phyloP scores from a whole-genome alignment of 2,329 filamentous ascomycete species.

The Coniochaeta sp. region DNA sequence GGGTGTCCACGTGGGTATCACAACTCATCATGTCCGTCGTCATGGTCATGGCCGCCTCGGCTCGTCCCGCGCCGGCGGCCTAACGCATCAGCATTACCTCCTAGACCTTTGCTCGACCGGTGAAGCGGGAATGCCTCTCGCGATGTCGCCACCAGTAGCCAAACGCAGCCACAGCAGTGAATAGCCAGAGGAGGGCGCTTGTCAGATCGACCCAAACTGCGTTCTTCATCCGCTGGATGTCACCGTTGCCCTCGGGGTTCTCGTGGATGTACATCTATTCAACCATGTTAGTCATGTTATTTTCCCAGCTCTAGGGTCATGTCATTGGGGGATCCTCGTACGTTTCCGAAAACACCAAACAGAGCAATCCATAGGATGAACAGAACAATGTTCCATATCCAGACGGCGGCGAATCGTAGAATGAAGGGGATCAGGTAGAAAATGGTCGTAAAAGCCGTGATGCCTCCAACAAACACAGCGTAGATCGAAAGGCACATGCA shows the following conservation, averaged over 20 bases:
- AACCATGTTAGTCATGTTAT: background rate
- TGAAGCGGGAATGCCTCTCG: conserved; percentile 46
- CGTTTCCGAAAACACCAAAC: conserved; percentile 76
- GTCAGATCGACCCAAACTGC: conserved; percentile 78
- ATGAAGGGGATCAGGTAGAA: conserved; percentile 61
- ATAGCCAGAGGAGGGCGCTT: conserved; percentile 70
- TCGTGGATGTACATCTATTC: conserved; percentile 64
- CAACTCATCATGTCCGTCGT: background rate
- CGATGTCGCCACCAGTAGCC: conserved; percentile 54
- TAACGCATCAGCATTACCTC: background rate
- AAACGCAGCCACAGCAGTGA: conserved; percentile 48
- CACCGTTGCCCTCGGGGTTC: conserved; percentile 54
- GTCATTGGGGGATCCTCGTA: conserved; percentile 16
- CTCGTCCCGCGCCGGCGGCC: background rate
- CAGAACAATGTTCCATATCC: conserved; percentile 64
- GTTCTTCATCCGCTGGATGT: conserved; percentile 71
- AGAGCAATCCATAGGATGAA: conserved; percentile 74
- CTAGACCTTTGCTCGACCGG: conserved; percentile 49
- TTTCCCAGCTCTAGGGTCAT: background rate
- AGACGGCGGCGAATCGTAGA: conserved; percentile 44
- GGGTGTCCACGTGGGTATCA: background rate
- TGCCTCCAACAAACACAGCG: conserved; percentile 61
- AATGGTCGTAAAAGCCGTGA: conserved; percentile 58
- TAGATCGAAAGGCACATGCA: conserved; percentile 43
- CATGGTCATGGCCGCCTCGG: background rate